Base-by-base conservation (phyloP, 2,329 filamentous ascomycete genomes). In the Fusarium sp. region DNA sequence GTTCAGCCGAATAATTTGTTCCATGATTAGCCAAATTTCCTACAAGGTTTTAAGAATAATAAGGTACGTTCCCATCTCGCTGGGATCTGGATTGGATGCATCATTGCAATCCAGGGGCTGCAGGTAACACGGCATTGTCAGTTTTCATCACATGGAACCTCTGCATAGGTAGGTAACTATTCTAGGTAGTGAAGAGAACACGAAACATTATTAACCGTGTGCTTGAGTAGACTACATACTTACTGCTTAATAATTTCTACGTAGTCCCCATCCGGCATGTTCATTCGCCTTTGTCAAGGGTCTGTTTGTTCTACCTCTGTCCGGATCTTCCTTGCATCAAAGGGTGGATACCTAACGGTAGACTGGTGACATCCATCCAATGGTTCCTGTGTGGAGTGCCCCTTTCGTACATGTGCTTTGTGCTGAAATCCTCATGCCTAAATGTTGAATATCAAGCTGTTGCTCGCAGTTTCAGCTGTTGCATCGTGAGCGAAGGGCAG, bases 271-370 rank as follows among this genome's bases (percentile, higher is more conserved):
- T 50, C 26, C 45, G 33, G 26, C 33, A 55, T 50, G 43, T 38
- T 42, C 13, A 63, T 53, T 44, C 38, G 18, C 42, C 36, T 60
- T 48, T 44, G n/a, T 28, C 39, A 31, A 43, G 56, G 58, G 51
- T 58, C 36, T 55, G 38, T 63, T 40, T 53, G 31, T 61, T 53
- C 53, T 63, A 36, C 33, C 45, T 53, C 50, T 65, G 63, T 58
- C 50, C 40, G 33, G 55, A 64, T 60, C 59, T 65, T 72, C 71
- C 66, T 62, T 72, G 66, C 71, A 70, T 72, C 48, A 33, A 24
- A 54, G 18, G 45, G 63, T 70, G 67, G 67, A 67, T 66, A 50
- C 49, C 49, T 66, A 38, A 49, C 60, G 51, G 22, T 33, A 66
- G 34, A 18, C 52, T 38, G 43, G 33, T 40, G 31, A 49, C 39